These are phyloP conservation scores for Diaporthe eres DNA, from an alignment of 2,329 filamentous ascomycete genomes.

Conservation along the genomic window DNA sequence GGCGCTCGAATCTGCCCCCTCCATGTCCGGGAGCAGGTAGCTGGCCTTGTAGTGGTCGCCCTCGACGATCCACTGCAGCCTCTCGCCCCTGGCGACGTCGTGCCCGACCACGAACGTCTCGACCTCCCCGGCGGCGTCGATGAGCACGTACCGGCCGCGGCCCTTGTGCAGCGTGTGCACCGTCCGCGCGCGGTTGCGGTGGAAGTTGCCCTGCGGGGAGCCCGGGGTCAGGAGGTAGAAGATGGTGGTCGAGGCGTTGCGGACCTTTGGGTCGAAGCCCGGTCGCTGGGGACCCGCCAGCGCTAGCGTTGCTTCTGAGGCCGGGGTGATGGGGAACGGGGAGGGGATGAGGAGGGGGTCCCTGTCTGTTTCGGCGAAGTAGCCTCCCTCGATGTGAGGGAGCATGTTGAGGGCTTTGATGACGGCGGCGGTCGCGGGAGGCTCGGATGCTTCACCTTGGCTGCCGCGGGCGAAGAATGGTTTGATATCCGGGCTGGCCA, in stretches of 20 bases:
- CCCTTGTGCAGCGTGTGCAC: slow-evolving; percentile 77
- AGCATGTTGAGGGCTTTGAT: slow-evolving; percentile 61
- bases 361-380: slow-evolving; percentile 74
- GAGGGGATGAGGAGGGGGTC: slow-evolving; percentile 66
- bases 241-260: slow-evolving; percentile 73
- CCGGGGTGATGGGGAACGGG: slow-evolving; percentile 61
- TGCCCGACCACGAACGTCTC: slow-evolving; percentile 76
- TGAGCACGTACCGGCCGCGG: slow-evolving; percentile 73
- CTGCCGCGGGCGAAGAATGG: slow-evolving; percentile 17
- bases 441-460: slow-evolving; percentile 35
- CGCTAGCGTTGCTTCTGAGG: slow-evolving; percentile 53
- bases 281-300: slow-evolving; percentile 51
- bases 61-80: slow-evolving; percentile 77
- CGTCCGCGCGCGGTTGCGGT: slow-evolving; percentile 73
- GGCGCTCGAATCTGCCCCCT: slow-evolving; percentile 53
- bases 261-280: slow-evolving; percentile 56
- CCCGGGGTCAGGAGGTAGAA: slow-evolving; percentile 74
- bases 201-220: slow-evolving; percentile 71
- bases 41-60: slow-evolving; percentile 77
- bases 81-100: slow-evolving; percentile 70
- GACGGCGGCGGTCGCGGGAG: slow-evolving; percentile 43
- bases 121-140: slow-evolving; percentile 70
- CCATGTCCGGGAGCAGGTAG: slow-evolving; percentile 65
- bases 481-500: slow-evolving; percentile 1
- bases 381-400: slow-evolving; percentile 75